Conservation (phyloP, 2,329 filamentous ascomycete genomes). For the Cladosporium phlei region DNA sequence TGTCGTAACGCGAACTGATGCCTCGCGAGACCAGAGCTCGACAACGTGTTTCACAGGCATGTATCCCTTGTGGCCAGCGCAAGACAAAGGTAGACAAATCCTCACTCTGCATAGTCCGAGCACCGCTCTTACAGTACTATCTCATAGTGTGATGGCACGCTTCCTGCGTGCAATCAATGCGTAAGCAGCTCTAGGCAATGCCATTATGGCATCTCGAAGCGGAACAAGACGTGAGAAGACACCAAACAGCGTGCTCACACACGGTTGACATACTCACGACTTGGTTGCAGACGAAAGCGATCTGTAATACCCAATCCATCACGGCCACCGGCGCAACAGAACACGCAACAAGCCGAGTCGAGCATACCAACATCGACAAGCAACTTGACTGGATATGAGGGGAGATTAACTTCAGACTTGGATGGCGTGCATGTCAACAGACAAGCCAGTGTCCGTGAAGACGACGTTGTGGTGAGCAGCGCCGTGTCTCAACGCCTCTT, state of each 20-base stretch:
- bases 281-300: not conserved
- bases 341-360: too few species aligned
- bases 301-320: not conserved
- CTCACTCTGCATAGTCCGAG: not conserved
- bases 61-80: conserved; percentile 7
- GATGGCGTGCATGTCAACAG: not conserved
- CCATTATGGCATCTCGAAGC: conserved; percentile 8
- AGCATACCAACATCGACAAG: not conserved
- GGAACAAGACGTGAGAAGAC: conserved; percentile 7
- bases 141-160: conserved; percentile 5
- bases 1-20: conserved; percentile 6
- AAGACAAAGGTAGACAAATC: conserved; percentile 4
- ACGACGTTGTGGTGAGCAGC: not conserved
- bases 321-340: too few species aligned
- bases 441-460: not conserved
- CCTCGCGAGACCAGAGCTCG: conserved; percentile 1
- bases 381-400: not conserved
- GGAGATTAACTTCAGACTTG: not conserved
- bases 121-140: not conserved
- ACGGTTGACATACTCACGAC: too few species aligned
- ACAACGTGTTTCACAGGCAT: conserved; percentile 12
- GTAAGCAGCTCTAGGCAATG: not conserved
- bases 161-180: conserved; percentile 5
- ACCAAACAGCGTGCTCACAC: too few species aligned
- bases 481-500: conserved; percentile 2